Base-by-base conservation (phyloP, 2,329 filamentous ascomycete species). In the Cladosporium sp. region DNA sequence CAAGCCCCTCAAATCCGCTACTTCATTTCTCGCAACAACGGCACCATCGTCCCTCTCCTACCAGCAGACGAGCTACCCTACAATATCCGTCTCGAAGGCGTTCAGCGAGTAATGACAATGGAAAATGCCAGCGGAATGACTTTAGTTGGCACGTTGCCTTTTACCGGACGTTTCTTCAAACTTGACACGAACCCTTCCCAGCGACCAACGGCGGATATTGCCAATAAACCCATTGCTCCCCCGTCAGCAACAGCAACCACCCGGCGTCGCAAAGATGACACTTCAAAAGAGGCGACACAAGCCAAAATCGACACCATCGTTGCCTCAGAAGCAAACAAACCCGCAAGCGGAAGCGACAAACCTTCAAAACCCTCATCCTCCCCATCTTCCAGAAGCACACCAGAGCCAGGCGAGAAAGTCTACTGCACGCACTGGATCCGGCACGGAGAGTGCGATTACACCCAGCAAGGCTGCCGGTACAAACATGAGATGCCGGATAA, bases 351-450 rank as follows among this genome's bases (percentile, higher is more conserved):
- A 27, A 27, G 9, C 5, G 4, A 4, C 5, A 27, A 27, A 27
- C 13, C 20, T 19, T 20, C 16, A 38, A 20, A 18, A 5, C 36
- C 12, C 5, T 12, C 12, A 20, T 3, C 22, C 9, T 27, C 22
- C 18, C 57, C 62, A n/a, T 55, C 69, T 2, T 72, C 71, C 1
- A 69, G 68, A 15, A 57, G 61, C 15, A 56, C 47, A 15, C 69
- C 70, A 15, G 67, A 72, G 9, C 62, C 62, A 4, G 67, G 69
- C 5, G 80, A 78, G 60, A 95, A 95, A 65, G 72, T 85, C 19
- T 95, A 86, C 67, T 95, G 90, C 69, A 88, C 89, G 52, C 88
- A 92, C 67, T 96, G 90, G 90, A 84, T 95, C 49, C 84, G 88
- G 59, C 84, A 86, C 52, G 90, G 89, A 16, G 82, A 87, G 38